These are phyloP conservation scores for Scedosporium dehoogii DNA, from an alignment of 2,329 filamentous ascomycete species.

Conservation along the genomic window DNA sequence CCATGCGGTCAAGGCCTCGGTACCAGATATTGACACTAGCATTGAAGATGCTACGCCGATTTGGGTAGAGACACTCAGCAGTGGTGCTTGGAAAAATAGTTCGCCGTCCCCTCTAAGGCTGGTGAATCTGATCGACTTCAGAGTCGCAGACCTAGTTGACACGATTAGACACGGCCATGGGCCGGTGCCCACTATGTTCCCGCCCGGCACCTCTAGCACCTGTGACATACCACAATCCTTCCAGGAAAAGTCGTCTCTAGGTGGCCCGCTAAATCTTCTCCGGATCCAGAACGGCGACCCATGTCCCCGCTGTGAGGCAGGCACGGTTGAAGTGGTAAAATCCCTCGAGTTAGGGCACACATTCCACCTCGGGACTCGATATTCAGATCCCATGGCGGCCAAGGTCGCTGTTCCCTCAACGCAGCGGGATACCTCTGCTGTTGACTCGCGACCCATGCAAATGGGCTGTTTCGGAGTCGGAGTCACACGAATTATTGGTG, in stretches of 20 bases:
- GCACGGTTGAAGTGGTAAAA: constrained; percentile 53
- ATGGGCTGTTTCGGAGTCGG: constrained; percentile 98
- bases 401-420: constrained; percentile 34
- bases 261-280: constrained; percentile 49
- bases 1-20: constrained; percentile 53
- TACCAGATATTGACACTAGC: constrained; percentile 61
- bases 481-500: constrained; percentile 80
- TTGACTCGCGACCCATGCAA: constrained; percentile 47
- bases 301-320: constrained; percentile 61
- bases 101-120: constrained; percentile 10
- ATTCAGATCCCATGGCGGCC: constrained; percentile 66
- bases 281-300: constrained; percentile 56
- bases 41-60: constrained; percentile 48
- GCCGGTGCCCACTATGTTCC: not conserved
- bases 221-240: constrained; percentile 10
- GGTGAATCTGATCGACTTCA: constrained; percentile 25
- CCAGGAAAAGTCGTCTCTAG: constrained; percentile 23
- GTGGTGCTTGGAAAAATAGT: not conserved
- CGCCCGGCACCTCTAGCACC: constrained; percentile 1
- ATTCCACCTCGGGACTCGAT: constrained; percentile 85
- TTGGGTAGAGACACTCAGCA: constrained; percentile 35
- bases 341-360: constrained; percentile 92
- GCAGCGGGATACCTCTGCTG: not conserved
- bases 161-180: constrained; percentile 11
- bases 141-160: constrained; percentile 17